phyloP scores from a whole-genome alignment of 2,329 filamentous ascomycete species.

The Fusarium pseudocircinatum region DNA sequence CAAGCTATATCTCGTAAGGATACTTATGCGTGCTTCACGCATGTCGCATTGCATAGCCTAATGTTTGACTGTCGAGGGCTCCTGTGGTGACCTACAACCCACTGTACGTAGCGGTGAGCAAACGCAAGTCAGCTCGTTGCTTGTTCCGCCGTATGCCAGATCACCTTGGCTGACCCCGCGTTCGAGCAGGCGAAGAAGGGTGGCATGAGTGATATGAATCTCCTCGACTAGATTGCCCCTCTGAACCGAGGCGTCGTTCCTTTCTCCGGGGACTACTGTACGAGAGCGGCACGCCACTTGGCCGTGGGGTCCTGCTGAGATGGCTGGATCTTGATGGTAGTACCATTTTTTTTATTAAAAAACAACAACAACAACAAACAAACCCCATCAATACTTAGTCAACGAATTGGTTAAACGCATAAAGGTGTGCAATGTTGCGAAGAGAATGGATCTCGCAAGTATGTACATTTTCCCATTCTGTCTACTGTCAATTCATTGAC shows the following conservation, averaged over 20 bases:
- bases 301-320: conserved; percentile 29
- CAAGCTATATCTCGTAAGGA: not conserved
- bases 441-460: not conserved
- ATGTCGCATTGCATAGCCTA: conserved; percentile 1
- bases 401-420: too few species aligned
- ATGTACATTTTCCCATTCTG: conserved; percentile 8
- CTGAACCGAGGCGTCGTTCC: conserved; percentile 9
- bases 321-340: conserved; percentile 2
- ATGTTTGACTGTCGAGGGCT: not conserved
- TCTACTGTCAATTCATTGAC: conserved; percentile 14
- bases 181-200: not conserved
- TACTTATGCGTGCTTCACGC: not conserved
- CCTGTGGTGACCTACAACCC: not conserved
- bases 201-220: not conserved
- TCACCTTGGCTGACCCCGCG: conserved; percentile 2
- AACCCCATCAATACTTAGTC: not conserved
- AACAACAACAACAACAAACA: not conserved
- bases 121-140: conserved; percentile 9
- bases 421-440: not conserved
- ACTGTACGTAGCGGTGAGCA: conserved; percentile 23
- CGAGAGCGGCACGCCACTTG: conserved; percentile 39
- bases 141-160: not conserved
- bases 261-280: conserved; percentile 39
- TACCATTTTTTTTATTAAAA: not conserved
- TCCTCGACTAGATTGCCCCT: not conserved